Conservation (phyloP, 331 rosid species). For the Telfairia occidentalis region DNA sequence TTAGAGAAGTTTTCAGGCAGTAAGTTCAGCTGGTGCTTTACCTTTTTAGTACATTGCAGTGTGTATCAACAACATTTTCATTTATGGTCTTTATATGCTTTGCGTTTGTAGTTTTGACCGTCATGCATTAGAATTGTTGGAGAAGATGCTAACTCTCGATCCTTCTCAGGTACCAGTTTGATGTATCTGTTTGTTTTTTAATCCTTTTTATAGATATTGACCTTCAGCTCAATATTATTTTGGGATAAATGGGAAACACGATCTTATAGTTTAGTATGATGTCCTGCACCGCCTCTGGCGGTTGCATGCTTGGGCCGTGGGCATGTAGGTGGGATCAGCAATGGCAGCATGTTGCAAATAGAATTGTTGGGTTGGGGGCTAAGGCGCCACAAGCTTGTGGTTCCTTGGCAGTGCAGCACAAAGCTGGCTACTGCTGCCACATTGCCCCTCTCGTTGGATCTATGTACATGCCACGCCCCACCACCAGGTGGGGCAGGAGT, state of each 20-base stretch:
- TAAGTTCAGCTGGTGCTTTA: conserved; percentile 27
- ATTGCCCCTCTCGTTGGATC: too few species aligned
- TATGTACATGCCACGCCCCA: too few species aligned
- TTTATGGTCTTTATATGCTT: background rate
- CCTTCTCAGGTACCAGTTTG: conserved; percentile 60
- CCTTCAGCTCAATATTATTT: background rate
- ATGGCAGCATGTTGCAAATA: too few species aligned
- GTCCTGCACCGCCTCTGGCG: background rate
- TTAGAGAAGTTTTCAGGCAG: conserved; percentile 87
- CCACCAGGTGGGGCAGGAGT: too few species aligned
- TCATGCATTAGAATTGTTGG: conserved; percentile 89
- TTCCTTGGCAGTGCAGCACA: too few species aligned
- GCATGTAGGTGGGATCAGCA: too few species aligned
- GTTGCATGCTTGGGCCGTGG: background rate
- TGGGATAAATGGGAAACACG: background rate
- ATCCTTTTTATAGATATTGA: background rate
- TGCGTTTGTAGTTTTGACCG: conserved; percentile 63
- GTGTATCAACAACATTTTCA: background rate
- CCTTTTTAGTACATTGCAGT: background rate
- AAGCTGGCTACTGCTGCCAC: too few species aligned
- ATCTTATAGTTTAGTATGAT: background rate
- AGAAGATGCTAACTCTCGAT: conserved; percentile 84
- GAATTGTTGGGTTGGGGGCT: too few species aligned
- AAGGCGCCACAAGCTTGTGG: too few species aligned
- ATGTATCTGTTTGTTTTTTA: background rate